phyloP scores from a whole-genome alignment of 108 stramenopile genomes.

The Skeletonema menzelii region DNA sequence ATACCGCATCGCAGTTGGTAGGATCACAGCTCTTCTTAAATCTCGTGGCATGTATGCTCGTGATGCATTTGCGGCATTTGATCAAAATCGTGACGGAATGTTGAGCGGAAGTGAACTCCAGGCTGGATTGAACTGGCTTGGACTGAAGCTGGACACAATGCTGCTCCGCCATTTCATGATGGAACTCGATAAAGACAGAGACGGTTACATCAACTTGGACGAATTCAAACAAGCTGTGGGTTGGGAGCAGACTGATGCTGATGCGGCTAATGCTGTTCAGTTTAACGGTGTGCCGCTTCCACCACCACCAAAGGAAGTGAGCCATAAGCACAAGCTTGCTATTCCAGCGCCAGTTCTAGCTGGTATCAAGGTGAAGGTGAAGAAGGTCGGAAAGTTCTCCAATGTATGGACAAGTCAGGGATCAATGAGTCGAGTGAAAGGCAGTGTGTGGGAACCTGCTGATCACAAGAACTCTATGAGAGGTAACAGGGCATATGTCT shows the following conservation, averaged over 20 bases:
- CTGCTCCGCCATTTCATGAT: conserved; percentile 88
- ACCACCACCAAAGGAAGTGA: conserved; percentile 82
- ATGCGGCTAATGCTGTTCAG: conserved; percentile 53
- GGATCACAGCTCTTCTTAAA: conserved; percentile 90
- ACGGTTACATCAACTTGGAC: conserved; percentile 93
- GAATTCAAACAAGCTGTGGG: conserved; percentile 96
- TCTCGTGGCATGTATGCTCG: conserved; percentile 92
- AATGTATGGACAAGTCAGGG: conserved; percentile 94
- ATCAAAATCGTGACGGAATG: conserved; percentile 91
- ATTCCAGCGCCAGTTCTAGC: conserved; percentile 92
- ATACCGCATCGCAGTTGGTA: conserved; percentile 90
- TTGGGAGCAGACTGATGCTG: conserved; percentile 79
- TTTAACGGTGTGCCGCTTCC: conserved; percentile 69
- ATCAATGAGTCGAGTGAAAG: conserved; percentile 89
- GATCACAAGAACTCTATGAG: conserved; percentile 67
- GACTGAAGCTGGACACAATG: conserved; percentile 77
- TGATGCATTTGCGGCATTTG: conserved; percentile 96
- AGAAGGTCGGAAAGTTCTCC: conserved; percentile 81
- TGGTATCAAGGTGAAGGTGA: conserved; percentile 93
- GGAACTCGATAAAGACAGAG: conserved; percentile 91
- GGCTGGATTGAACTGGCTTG: conserved; percentile 95
- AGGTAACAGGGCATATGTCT: conserved; percentile 86
- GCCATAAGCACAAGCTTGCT: conserved; percentile 63
- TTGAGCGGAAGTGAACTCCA: conserved; percentile 94
- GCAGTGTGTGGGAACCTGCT: conserved; percentile 92